Evolutionary conservation across 2,329 filamentous ascomycete species (phyloP).

Genomic region (Thelonectria rubi): DNA sequence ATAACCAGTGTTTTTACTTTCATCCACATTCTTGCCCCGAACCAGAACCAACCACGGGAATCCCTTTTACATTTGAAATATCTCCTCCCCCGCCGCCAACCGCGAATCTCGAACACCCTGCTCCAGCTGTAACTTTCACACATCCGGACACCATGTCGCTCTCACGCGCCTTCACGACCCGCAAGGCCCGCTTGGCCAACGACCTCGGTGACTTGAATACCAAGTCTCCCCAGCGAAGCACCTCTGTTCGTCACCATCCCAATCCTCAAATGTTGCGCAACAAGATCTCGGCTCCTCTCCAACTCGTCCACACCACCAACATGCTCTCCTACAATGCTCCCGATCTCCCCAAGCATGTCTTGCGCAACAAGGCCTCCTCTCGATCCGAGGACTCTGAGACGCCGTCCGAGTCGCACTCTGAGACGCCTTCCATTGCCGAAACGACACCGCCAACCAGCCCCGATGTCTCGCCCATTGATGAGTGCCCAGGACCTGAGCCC

Average conservation of each 20-base stretch:
- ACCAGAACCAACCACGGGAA: not conserved
- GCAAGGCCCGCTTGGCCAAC: constrained; percentile 65
- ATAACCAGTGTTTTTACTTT: constrained; percentile 12
- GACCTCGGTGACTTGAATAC: constrained; percentile 54
- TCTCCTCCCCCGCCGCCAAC: constrained; percentile 3
- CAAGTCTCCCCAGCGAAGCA: constrained; percentile 58
- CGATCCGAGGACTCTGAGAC: constrained; percentile 44
- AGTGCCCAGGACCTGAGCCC: constrained; percentile 65
- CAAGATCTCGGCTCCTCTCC: constrained; percentile 88
- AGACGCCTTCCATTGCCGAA: constrained; percentile 63
- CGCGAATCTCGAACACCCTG: not conserved
- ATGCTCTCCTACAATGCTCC: constrained; percentile 95
- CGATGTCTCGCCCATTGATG: constrained; percentile 66
- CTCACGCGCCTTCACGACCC: constrained; percentile 76
- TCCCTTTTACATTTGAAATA: constrained; percentile 5
- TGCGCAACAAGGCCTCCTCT: constrained; percentile 42
- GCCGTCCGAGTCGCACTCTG: constrained; percentile 56
- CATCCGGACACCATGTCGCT: constrained; percentile 57
- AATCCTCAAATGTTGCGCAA: constrained; percentile 59
- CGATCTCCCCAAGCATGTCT: constrained; percentile 68
- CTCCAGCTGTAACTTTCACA: constrained; percentile 14
- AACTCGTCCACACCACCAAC: constrained; percentile 93
- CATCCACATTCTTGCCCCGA: constrained; percentile 10
- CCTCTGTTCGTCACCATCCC: constrained; percentile 55
- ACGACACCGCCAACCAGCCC: constrained; percentile 75